Percentiles rank a stretch among this genome's conserved stretches.
Conservation (phyloP, 768 basidiomycete genomes). For the Lactarius psammicola region DNA sequence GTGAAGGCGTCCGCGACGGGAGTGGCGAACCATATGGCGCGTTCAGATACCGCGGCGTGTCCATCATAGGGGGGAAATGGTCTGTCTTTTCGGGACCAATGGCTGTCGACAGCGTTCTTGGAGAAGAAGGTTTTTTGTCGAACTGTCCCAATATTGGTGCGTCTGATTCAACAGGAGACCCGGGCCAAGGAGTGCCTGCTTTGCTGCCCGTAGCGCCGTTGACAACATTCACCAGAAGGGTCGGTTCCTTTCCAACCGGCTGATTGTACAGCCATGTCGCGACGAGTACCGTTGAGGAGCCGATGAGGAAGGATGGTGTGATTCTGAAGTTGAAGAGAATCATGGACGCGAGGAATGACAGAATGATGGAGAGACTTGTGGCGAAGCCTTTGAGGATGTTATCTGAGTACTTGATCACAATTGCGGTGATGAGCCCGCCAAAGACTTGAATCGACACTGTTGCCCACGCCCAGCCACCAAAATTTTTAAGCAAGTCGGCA, state of each 20-base stretch:
- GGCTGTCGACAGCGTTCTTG: slow-evolving; percentile 49
- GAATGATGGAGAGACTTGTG: slow-evolving; percentile 87
- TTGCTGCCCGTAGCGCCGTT: slow-evolving; percentile 35
- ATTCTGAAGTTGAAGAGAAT: slow-evolving; percentile 87
- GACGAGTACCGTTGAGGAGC: slow-evolving; percentile 77
- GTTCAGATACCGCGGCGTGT: slow-evolving; percentile 46
- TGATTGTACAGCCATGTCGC: slow-evolving; percentile 97
- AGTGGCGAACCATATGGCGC: slow-evolving; percentile 52
- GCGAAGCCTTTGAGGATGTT: slow-evolving; percentile 98
- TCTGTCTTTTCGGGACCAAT: slow-evolving; percentile 31
- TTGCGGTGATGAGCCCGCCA: slow-evolving; percentile 89
- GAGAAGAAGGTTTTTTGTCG: slow-evolving; percentile 48
- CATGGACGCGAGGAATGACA: slow-evolving; percentile 93
- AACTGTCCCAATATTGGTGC: slow-evolving; percentile 64
- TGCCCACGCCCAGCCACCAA: slow-evolving; percentile 93
- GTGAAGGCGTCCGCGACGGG: slow-evolving; percentile 50
- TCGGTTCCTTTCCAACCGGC: slow-evolving; percentile 45
- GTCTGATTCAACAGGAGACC: slow-evolving; percentile 46
- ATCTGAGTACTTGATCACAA: slow-evolving; percentile 97
- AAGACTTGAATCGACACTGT: slow-evolving; percentile 88
- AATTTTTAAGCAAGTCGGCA: slow-evolving; percentile 71
- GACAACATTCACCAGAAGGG: slow-evolving; percentile 36
- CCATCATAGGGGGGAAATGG: slow-evolving; percentile 42
- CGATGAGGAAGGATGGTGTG: slow-evolving; percentile 83
- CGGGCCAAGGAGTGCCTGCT: slow-evolving; percentile 40